Conservation (phyloP, 176 grass and related monocot genomes). For the Carex cristatella region DNA sequence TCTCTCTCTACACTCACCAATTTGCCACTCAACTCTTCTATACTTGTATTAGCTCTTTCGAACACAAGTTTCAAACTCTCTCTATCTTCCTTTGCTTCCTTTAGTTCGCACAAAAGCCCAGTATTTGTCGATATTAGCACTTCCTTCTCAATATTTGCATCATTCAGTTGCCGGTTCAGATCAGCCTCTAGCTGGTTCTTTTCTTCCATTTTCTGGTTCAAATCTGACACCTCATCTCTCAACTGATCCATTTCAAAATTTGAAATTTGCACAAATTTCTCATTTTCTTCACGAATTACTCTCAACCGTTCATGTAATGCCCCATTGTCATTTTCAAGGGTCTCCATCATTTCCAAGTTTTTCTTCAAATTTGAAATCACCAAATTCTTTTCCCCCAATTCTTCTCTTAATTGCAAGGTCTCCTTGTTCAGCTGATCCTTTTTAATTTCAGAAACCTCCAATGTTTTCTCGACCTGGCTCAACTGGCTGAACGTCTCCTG, state of each 20-base stretch:
- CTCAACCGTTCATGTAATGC: not conserved
- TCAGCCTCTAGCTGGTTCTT: conserved; percentile 36
- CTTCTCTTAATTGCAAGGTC: conserved; percentile 1
- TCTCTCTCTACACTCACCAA: conserved; percentile 32
- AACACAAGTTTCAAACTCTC: conserved; percentile 43
- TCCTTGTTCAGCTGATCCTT: conserved; percentile 21
- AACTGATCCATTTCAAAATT: conserved; percentile 14
- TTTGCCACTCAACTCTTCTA: conserved; percentile 31
- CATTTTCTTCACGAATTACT: not conserved
- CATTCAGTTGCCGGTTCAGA: conserved; percentile 44
- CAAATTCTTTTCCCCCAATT: conserved; percentile 9
- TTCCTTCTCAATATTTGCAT: conserved; percentile 61
- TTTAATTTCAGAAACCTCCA: conserved; percentile 16
- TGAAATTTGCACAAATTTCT: not conserved
- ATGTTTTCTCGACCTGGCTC: conserved; percentile 3
- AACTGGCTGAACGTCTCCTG: conserved; percentile 18
- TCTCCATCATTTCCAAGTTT: not conserved
- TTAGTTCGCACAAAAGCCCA: conserved; percentile 31
- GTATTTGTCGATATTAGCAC: conserved; percentile 32
- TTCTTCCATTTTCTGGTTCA: conserved; percentile 52
- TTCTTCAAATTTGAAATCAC: conserved; percentile 20
- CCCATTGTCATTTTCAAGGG: not conserved
- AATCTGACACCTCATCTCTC: conserved; percentile 12
- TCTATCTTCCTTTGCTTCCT: conserved; percentile 28
- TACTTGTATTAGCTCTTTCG: conserved; percentile 32